Base-by-base conservation (phyloP, 768 basidiomycete species). In the Pleurotus sapidus region DNA sequence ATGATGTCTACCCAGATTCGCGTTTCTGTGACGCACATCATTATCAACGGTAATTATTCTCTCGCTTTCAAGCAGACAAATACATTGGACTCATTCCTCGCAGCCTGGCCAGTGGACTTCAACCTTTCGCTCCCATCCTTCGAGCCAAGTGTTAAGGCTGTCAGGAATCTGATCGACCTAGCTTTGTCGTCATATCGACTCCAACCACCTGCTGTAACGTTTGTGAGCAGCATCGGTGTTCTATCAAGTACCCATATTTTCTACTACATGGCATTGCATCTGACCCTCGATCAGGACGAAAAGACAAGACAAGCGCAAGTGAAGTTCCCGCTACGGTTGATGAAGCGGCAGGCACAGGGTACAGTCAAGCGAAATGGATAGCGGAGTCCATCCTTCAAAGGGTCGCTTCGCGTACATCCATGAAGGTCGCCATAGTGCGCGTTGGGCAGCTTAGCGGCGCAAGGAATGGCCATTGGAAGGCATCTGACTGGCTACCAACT, bases 21-120 rank as follows among this genome's bases (percentile, higher is more conserved):
- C 4, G 56, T 40, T 7, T 54, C 51, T 17, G 61, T 70, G 9
- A 69, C 67, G 0, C 53, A 55, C 17, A 67, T 73, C 34, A 60
- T 75, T 12, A 71, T 71, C 25, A 69, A 68, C 54, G 73, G 73
- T 73, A 55, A 30, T 57, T 55, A 11, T 34, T 3, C 30, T 9
- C 30, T 34, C 11, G 1, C 30, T 34, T 11, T 34, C 9, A 9
- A 34, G 27, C 8, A 30, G 8, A 34, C 9, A 34, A 30, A 34
- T 2, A 34, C 8, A 3, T 34, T 34, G 30, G 8, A 34, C 30
- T 34, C 11, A 34, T 4, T 9, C 9, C 8, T 11, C 25, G 14
- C 12, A 65, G 77, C 78, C 17, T 81, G 80, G 81, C 71, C 72
- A 0, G 72, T 82, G 46, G 78, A 82, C 64, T 80, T 82, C 64